Base-by-base conservation (phyloP, 306 rosid species). In the Acmispon strigosus region DNA sequence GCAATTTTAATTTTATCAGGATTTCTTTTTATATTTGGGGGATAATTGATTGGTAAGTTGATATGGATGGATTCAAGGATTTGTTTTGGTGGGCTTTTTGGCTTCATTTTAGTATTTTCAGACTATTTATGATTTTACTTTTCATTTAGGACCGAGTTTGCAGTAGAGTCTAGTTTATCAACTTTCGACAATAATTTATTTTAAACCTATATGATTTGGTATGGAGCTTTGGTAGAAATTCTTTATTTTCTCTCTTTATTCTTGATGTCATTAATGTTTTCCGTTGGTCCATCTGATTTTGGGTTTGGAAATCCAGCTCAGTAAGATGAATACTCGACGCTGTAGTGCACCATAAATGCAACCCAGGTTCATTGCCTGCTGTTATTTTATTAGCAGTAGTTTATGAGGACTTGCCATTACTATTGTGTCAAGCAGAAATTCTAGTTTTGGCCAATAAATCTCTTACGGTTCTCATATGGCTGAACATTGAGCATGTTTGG, bases 41-140 rank as follows among this genome's bases (percentile, higher is more conserved):
- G 75, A 45, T 73, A 55, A 14, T 48, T 43, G 45, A 65, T 75
- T 62, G 48, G 52, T 42, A 49, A 67, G 69, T 72, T 72, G 61
- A 59, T 10, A 13, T 19, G 66, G 76, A 76, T 77, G 77, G 59
- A 74, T 64, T 58, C n/a, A 19, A 53, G 76, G 62, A 73, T 74
- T 45, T 72, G 29, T 57, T 79, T 69, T 73, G 69, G 55, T 78
- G 45, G 78, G 37, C 41, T 34, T 37, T 58, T 61, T 69, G 50
- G 70, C 52, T 71, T 63, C 32, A 12, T 20, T 19, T 36, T 49
- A 55, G 82, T 47, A 54, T 55, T 55, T 71, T 49, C 15, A 44
- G 66, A 53, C 44, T 54, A 48, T 20, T 76, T 50, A 69, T 51
- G 47, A 16, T 48, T 49, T 50, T 69, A 27, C 70, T 77, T 70